Percentiles rank a stretch among this genome's conserved stretches.
Conservation (phyloP, 2,329 filamentous ascomycete genomes). For the Cercospora canescens region DNA sequence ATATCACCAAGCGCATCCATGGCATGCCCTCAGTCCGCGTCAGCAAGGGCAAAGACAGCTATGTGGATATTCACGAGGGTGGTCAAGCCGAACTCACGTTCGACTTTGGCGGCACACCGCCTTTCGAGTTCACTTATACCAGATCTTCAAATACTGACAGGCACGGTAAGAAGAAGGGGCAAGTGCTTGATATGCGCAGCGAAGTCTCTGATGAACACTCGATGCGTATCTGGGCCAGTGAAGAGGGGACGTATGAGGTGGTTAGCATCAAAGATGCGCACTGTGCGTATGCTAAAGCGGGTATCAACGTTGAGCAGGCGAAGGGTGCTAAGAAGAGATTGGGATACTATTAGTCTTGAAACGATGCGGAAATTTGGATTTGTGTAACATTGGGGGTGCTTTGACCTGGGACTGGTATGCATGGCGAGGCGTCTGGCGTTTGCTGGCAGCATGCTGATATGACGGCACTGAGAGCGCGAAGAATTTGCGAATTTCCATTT, state of each 20-base stretch:
- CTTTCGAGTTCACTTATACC: constrained; percentile 97
- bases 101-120: constrained; percentile 91
- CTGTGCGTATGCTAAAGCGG: constrained; percentile 81
- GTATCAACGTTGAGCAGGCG: constrained; percentile 42
- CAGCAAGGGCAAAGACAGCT: constrained; percentile 75
- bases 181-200: constrained; percentile 86
- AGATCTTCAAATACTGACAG: constrained; percentile 81
- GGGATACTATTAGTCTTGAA: constrained; percentile 32
- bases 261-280: constrained; percentile 92
- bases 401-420: not conserved
- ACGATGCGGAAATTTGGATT: not conserved
- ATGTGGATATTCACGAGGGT: constrained; percentile 94
- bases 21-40: constrained; percentile 89
- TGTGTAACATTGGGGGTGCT: not conserved
- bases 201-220: constrained; percentile 79
- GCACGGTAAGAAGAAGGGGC: constrained; percentile 61
- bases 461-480: not conserved
- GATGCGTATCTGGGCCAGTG: constrained; percentile 79
- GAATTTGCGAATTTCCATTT: not conserved
- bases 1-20: constrained; percentile 82
- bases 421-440: constrained; percentile 10
- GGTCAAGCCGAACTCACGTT: constrained; percentile 91
- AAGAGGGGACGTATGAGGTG: constrained; percentile 97
- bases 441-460: not conserved
- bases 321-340: constrained; percentile 35